Evolutionary conservation across 2,329 filamentous ascomycete genomes (phyloP).

Genomic region (Exophiala sp.): DNA sequence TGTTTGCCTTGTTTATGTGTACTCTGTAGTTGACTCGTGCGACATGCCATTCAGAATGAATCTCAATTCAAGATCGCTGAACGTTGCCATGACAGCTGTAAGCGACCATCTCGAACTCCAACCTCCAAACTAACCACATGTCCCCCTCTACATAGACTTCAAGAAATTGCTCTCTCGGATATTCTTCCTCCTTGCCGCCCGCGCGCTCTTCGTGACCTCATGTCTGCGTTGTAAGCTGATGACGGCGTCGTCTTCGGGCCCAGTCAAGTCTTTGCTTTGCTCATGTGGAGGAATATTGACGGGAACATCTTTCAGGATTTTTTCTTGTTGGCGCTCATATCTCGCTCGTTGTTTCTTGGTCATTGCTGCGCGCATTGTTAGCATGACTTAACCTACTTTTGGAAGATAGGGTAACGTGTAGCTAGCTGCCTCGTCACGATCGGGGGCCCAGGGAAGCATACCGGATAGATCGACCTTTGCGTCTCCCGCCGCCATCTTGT

Average conservation of each 20-base stretch:
- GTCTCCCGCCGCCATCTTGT: constrained; percentile 33
- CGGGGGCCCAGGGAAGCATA: constrained; percentile 26
- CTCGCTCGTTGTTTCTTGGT: constrained; percentile 45
- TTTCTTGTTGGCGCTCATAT: constrained; percentile 44
- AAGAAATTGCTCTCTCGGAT: constrained; percentile 47
- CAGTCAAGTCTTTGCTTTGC: constrained; percentile 41
- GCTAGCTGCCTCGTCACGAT: background rate
- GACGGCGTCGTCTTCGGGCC: constrained; percentile 36
- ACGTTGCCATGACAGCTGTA: too few relatives aligned
- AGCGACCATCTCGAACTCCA: too few relatives aligned
- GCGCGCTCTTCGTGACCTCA: constrained; percentile 42
- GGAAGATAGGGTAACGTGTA: too few relatives aligned
- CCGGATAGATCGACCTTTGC: constrained; percentile 38
- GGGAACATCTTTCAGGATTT: constrained; percentile 36
- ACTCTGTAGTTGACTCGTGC: too few relatives aligned
- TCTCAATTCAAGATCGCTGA: too few relatives aligned
- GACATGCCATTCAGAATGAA: too few relatives aligned
- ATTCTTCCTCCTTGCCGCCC: constrained; percentile 41
- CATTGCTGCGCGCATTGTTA: constrained; percentile 28
- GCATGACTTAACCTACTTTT: too few relatives aligned
- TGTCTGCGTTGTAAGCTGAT: constrained; percentile 36
- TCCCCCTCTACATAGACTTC: constrained; percentile 38
- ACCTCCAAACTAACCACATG: background rate
- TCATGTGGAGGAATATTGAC: constrained; percentile 42
- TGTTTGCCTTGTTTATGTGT: too few relatives aligned